Conservation (phyloP, 2,329 filamentous ascomycete species). For the Arthrobotrys entomopaga region DNA sequence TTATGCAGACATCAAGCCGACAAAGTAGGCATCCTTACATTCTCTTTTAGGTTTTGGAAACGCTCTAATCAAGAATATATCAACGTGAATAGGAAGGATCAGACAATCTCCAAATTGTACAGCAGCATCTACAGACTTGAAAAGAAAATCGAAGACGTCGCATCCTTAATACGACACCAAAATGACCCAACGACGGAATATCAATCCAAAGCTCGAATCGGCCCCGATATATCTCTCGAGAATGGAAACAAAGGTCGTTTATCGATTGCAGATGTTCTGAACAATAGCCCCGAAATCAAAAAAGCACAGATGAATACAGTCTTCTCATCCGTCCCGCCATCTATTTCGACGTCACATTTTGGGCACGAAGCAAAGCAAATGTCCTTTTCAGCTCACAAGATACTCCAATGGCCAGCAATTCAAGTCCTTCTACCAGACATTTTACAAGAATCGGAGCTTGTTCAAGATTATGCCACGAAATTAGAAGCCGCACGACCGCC, state of each 20-base stretch:
- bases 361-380: conserved; percentile 42
- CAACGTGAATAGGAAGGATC: conserved; percentile 64
- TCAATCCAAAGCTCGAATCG: conserved; percentile 59
- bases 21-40: conserved; percentile 63
- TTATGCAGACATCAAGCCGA: conserved; percentile 68
- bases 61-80: conserved; percentile 1
- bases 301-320: conserved; percentile 58
- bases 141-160: conserved; percentile 66
- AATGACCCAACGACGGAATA: conserved; percentile 52
- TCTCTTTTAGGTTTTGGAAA: neutral
- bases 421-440: conserved; percentile 63
- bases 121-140: conserved; percentile 68
- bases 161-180: conserved; percentile 61
- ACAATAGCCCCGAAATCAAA: conserved; percentile 64
- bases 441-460: conserved; percentile 63
- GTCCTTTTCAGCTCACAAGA: conserved; percentile 63
- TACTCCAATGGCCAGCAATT: conserved; percentile 66
- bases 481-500: conserved; percentile 65
- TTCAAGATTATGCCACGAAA: conserved; percentile 66
- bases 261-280: conserved; percentile 60
- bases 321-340: conserved; percentile 20
- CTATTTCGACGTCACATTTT: conserved; percentile 11
- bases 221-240: conserved; percentile 57
- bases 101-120: conserved; percentile 68
- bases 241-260: conserved; percentile 54